Percentiles rank a stretch among this genome's conserved stretches.
Conservation (phyloP, 352 stramenopile genomes). For the Phytophthora sp. region DNA sequence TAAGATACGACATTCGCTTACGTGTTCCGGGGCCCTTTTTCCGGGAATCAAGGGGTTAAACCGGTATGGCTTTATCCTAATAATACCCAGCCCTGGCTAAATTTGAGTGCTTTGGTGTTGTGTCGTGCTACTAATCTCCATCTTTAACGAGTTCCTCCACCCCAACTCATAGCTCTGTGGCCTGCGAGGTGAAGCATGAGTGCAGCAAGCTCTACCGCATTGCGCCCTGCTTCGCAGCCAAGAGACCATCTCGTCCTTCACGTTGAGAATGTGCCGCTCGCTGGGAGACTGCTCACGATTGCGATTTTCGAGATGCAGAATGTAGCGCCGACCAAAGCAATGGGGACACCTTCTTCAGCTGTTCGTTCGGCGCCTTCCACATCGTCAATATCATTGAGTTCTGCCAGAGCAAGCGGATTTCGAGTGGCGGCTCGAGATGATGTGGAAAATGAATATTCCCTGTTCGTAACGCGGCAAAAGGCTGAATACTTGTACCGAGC, state of each 20-base stretch:
- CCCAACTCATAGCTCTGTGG: not conserved
- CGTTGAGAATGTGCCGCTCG: slow-evolving; percentile 40
- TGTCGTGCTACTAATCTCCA: not conserved
- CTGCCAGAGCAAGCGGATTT: slow-evolving; percentile 37
- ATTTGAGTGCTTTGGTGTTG: slow-evolving; percentile 1
- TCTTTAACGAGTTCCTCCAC: not conserved
- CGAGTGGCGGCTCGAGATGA: slow-evolving; percentile 66
- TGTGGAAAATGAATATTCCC: slow-evolving; percentile 68
- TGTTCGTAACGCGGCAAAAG: slow-evolving; percentile 56
- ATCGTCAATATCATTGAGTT: slow-evolving; percentile 1
- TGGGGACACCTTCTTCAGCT: slow-evolving; percentile 10
- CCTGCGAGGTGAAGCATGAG: slow-evolving; percentile 23
- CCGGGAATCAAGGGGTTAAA: not conserved
- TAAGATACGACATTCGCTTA: slow-evolving; percentile 5
- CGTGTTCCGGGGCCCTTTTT: not conserved
- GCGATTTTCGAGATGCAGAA: slow-evolving; percentile 46
- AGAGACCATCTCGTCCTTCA: slow-evolving; percentile 45
- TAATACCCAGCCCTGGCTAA: slow-evolving; percentile 3
- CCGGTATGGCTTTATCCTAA: too few relatives aligned
- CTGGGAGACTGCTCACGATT: slow-evolving; percentile 42
- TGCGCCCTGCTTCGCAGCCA: slow-evolving; percentile 22
- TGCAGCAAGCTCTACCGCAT: not conserved
- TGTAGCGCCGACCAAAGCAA: not conserved
- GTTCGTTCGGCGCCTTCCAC: slow-evolving; percentile 16
- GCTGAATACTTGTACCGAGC: slow-evolving; percentile 51